Percentiles rank a stretch among this genome's conserved stretches.
Conservation (phyloP, 805 yeast genomes). For the Lipomyces yamanashiensis region DNA sequence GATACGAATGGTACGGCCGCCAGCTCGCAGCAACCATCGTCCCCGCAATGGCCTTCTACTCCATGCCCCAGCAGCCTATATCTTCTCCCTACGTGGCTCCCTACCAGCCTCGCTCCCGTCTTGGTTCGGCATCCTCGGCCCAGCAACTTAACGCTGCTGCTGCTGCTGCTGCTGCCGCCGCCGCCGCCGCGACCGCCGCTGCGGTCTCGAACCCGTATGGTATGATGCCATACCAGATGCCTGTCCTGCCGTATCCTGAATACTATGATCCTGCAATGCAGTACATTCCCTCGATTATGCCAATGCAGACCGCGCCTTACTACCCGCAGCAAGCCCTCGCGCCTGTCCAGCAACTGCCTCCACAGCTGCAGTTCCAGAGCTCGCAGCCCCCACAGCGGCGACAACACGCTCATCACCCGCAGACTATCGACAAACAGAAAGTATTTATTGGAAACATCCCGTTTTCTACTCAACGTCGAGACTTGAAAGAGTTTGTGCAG, state of each 20-base stretch:
- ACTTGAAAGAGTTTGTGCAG: constrained; percentile 41
- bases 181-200: neutral
- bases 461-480: constrained; percentile 43
- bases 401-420: constrained; percentile 5
- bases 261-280: constrained; percentile 9
- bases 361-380: no score
- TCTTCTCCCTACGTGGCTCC: neutral
- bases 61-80: neutral
- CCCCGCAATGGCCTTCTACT: constrained; percentile 9
- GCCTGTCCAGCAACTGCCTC: no score
- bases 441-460: constrained; percentile 47
- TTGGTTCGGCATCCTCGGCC: neutral
- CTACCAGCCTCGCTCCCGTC: neutral
- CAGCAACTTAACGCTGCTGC: constrained; percentile 2
- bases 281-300: neutral
- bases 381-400: constrained; percentile 4
- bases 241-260: constrained; percentile 5
- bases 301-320: neutral
- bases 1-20: constrained; percentile 34
- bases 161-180: constrained; percentile 1
- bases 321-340: neutral
- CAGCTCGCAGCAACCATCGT: constrained; percentile 15
- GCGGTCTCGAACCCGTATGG: neutral
- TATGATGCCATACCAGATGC: constrained; percentile 4
- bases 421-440: constrained; percentile 40